Evolutionary conservation across 257 asterid species (phyloP).

Genomic region (Pogostemon cablin): DNA sequence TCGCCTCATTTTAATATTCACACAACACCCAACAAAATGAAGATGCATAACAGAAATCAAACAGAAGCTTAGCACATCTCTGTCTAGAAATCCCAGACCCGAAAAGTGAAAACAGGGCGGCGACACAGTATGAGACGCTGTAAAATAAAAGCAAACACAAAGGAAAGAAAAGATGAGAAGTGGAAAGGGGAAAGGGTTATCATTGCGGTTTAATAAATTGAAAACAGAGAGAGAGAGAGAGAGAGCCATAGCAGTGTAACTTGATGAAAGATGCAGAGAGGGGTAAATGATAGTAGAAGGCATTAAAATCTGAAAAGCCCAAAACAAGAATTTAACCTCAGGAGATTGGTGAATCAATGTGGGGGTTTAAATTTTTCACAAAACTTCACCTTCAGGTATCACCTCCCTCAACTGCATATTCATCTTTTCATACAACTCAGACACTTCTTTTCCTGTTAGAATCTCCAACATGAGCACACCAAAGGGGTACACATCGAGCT

Average conservation of each 20-base stretch:
- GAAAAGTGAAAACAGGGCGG: conserved; percentile 36
- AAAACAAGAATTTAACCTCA: conserved; percentile 29
- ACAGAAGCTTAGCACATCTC: conserved; percentile 19
- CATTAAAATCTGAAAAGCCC: conserved; percentile 28
- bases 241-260: background rate
- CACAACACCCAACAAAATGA: conserved; percentile 10
- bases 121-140: conserved; percentile 14
- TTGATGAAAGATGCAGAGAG: conserved; percentile 19
- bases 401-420: too few species aligned
- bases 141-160: conserved; percentile 34
- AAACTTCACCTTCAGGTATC: too few species aligned
- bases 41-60: conserved; percentile 4
- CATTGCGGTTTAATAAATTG: conserved; percentile 14
- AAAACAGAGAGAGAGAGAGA: background rate
- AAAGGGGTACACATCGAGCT: too few species aligned
- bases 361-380: conserved; percentile 35
- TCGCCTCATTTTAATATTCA: conserved; percentile 14
- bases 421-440: too few species aligned
- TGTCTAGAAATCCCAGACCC: conserved; percentile 23
- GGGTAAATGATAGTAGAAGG: conserved; percentile 32
- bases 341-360: conserved; percentile 39
- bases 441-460: too few species aligned
- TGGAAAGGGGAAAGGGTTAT: background rate
- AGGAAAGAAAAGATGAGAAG: too few species aligned
- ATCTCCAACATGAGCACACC: too few species aligned